These are phyloP conservation scores for Gossypium aridum DNA, from an alignment of 441 rosid species.

Conservation along the genomic window DNA sequence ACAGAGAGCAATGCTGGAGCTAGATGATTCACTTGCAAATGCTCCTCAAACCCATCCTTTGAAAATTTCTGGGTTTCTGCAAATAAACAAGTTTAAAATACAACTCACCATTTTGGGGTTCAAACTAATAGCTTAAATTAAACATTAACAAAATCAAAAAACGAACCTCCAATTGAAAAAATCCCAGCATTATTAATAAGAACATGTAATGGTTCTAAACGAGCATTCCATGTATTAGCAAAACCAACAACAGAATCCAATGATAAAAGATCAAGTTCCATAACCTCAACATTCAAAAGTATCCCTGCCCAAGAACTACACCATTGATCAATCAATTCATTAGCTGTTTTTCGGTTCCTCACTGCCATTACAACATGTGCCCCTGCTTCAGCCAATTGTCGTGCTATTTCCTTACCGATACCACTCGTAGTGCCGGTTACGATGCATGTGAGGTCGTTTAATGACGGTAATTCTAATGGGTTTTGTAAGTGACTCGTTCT, in stretches of 20 bases:
- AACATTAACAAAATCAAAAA: not conserved
- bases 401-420: conserved; percentile 83
- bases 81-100: conserved; percentile 3
- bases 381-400: conserved; percentile 93
- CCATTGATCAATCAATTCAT: conserved; percentile 63
- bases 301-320: conserved; percentile 45
- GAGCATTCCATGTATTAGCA: conserved; percentile 79
- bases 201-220: conserved; percentile 71
- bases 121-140: not conserved
- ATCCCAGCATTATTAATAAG: conserved; percentile 93
- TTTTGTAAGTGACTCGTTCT: conserved; percentile 69
- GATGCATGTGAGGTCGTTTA: conserved; percentile 69
- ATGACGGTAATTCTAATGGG: conserved; percentile 79
- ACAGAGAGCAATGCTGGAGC: conserved; percentile 88
- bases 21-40: conserved; percentile 97
- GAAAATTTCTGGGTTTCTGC: conserved; percentile 87
- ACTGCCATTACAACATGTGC: conserved; percentile 98
- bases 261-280: conserved; percentile 96
- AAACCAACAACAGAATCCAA: conserved; percentile 73
- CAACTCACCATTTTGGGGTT: not conserved
- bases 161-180: conserved; percentile 94
- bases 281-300: conserved; percentile 34
- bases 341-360: conserved; percentile 69
- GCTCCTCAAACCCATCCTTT: conserved; percentile 84
- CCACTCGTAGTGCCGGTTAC: conserved; percentile 97